A percentile compares a stretch with the other conserved stretches of the same genome.
Conservation (phyloP, 2,329 filamentous ascomycete species). For the Aspergillus puulaauensis region DNA sequence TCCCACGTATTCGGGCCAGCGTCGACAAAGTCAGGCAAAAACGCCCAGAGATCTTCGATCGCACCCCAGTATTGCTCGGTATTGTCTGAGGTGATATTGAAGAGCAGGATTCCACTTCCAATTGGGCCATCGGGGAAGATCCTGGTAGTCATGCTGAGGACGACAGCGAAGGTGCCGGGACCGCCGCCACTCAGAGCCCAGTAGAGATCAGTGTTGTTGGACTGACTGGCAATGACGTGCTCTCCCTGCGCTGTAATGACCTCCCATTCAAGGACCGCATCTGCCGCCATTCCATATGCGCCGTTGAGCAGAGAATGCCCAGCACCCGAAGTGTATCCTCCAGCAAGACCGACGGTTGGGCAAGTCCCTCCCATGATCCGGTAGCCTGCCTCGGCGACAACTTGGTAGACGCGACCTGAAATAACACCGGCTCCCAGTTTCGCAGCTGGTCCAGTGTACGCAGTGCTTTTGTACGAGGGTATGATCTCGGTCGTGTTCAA, state of each 20-base stretch:
- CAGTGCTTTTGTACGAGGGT: not conserved
- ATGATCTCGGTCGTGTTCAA: not conserved
- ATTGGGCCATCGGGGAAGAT: not conserved
- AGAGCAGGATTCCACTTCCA: not conserved
- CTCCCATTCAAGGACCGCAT: not conserved
- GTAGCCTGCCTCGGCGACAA: not conserved
- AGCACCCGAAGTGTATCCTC: not conserved
- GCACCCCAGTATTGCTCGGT: not conserved
- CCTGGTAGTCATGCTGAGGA: constrained; percentile 1
- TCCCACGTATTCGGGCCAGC: not conserved
- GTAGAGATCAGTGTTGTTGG: constrained; percentile 48
- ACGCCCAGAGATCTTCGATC: not conserved
- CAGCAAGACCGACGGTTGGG: not conserved
- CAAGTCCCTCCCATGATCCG: not conserved
- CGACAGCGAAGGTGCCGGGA: constrained; percentile 18
- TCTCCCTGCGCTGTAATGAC: not conserved
- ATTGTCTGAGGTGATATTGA: not conserved
- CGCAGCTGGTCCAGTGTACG: not conserved
- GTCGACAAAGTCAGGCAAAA: not conserved
- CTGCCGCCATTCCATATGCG: not conserved
- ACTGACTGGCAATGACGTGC: not conserved
- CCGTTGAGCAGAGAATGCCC: not conserved
- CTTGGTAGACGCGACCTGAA: not conserved
- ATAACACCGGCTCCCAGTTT: not conserved
- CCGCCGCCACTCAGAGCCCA: constrained; percentile 52